phyloP scores from a whole-genome alignment of 306 rosid genomes.

The Morella rubra region DNA sequence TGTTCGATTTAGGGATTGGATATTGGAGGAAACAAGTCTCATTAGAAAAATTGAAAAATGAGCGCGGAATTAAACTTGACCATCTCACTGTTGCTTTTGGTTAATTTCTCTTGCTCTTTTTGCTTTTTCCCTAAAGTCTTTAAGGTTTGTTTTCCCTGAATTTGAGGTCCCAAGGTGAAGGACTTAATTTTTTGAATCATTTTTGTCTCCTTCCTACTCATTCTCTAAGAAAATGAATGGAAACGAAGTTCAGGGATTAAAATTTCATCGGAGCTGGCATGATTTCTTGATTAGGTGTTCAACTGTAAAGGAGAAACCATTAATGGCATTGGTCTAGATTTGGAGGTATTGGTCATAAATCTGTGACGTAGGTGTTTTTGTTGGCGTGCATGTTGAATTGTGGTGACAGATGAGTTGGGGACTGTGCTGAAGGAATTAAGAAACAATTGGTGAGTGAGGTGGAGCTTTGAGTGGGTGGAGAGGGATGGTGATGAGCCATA shows the following conservation, averaged over 20 bases:
- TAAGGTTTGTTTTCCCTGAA: not conserved
- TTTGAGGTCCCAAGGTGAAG: not conserved
- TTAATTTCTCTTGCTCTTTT: too few relatives aligned
- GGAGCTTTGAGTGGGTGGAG: not conserved
- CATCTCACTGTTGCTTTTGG: not conserved
- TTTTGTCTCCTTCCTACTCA: not conserved
- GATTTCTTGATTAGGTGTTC: not conserved
- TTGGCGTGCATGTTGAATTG: not conserved
- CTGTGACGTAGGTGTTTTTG: not conserved
- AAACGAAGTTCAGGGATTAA: not conserved
- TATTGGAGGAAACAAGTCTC: not conserved
- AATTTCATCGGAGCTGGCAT: not conserved
- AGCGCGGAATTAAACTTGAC: not conserved
- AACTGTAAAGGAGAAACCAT: not conserved
- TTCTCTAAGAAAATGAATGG: not conserved
- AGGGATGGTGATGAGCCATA: not conserved
- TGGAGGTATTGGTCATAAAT: not conserved
- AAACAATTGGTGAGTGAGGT: not conserved
- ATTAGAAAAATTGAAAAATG: not conserved
- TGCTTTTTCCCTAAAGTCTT: not conserved
- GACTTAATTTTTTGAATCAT: not conserved
- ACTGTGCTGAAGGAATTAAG: not conserved
- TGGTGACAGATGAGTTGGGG: not conserved
- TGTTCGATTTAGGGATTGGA: not conserved
- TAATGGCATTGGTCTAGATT: not conserved